Conservation (phyloP, 1,284 basidiomycete genomes). For the Cutaneotrichosporon sp. region DNA sequence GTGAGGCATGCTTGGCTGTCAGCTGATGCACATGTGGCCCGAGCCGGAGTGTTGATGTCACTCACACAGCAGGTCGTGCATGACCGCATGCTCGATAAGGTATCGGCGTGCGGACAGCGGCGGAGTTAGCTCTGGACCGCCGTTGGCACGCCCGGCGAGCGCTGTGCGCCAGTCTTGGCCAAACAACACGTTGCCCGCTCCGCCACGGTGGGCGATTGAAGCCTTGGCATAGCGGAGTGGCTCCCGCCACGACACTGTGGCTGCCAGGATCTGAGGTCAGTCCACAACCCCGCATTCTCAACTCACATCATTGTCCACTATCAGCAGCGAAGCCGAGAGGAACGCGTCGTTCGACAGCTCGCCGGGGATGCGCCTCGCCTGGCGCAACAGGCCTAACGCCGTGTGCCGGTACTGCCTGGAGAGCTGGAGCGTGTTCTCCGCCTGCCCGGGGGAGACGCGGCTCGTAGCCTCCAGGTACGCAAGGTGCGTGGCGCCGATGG, state of each 20-base stretch:
- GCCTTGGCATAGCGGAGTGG: constrained; percentile 31
- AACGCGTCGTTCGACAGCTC: constrained; percentile 40
- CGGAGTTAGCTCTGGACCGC: constrained; percentile 1
- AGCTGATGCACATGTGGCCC: not conserved
- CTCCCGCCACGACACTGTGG: constrained; percentile 39
- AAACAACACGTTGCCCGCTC: constrained; percentile 35
- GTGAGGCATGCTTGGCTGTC: constrained; percentile 25
- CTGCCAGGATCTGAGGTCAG: constrained; percentile 34
- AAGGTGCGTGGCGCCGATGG: constrained; percentile 39
- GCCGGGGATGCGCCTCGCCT: constrained; percentile 25
- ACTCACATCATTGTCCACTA: constrained; percentile 38
- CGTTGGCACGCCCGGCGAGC: constrained; percentile 11
- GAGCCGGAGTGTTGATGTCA: not conserved
- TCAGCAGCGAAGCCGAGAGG: constrained; percentile 32
- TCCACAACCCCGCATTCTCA: not conserved
- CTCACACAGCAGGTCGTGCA: constrained; percentile 37
- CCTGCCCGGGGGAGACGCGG: not conserved
- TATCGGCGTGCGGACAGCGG: constrained; percentile 24
- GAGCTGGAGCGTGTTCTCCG: constrained; percentile 26
- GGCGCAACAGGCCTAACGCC: constrained; percentile 32
- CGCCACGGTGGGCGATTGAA: constrained; percentile 35
- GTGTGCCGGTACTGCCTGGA: constrained; percentile 31
- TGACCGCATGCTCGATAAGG: constrained; percentile 36
- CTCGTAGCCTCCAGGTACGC: constrained; percentile 24
- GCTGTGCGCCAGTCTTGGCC: constrained; percentile 22